These are phyloP conservation scores for Candida ortonii DNA, from an alignment of 805 yeast genomes.

Conservation along the genomic window DNA sequence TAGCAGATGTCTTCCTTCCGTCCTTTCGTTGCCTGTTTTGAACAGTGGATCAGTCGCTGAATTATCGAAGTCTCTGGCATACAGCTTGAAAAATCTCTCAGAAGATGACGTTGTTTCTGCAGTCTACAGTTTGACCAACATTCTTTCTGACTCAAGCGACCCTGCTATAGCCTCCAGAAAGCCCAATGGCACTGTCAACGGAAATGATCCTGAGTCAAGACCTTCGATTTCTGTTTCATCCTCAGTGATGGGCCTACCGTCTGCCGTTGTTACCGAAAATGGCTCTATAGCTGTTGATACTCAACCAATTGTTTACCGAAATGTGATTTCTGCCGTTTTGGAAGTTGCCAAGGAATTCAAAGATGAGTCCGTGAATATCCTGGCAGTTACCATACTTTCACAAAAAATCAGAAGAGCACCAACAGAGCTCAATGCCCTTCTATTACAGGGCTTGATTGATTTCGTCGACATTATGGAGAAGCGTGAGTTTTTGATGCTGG, in stretches of 20 bases:
- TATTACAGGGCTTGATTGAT: conserved; percentile 60
- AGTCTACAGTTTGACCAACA: conserved; percentile 77
- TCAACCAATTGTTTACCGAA: conserved; percentile 45
- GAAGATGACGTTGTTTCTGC: conserved; percentile 83
- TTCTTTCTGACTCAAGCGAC: conserved; percentile 44
- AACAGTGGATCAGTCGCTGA: conserved; percentile 44
- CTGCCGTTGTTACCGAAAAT: conserved; percentile 16
- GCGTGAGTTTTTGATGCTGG: conserved; percentile 63
- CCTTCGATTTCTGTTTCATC: conserved; percentile 13
- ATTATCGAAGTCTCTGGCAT: conserved; percentile 58
- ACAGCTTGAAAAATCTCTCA: conserved; percentile 63
- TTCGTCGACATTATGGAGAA: conserved; percentile 61
- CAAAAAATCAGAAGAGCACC: conserved; percentile 61
- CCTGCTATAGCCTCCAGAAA: conserved; percentile 30
- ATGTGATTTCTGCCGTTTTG: conserved; percentile 66
- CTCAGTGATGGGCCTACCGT: conserved; percentile 9
- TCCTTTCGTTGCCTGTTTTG: conserved; percentile 56
- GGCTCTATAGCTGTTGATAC: conserved; percentile 23
- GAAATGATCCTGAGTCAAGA: conserved; percentile 29
- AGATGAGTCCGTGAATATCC: conserved; percentile 69
- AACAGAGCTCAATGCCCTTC: conserved; percentile 49
- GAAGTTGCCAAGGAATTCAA: conserved; percentile 63
- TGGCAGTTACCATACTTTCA: conserved; percentile 76
- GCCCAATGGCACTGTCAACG: conserved; percentile 16
- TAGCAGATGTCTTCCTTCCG: conserved; percentile 40